Base-by-base conservation (phyloP, 2,329 filamentous ascomycete species). In the Claviceps digitariae region DNA sequence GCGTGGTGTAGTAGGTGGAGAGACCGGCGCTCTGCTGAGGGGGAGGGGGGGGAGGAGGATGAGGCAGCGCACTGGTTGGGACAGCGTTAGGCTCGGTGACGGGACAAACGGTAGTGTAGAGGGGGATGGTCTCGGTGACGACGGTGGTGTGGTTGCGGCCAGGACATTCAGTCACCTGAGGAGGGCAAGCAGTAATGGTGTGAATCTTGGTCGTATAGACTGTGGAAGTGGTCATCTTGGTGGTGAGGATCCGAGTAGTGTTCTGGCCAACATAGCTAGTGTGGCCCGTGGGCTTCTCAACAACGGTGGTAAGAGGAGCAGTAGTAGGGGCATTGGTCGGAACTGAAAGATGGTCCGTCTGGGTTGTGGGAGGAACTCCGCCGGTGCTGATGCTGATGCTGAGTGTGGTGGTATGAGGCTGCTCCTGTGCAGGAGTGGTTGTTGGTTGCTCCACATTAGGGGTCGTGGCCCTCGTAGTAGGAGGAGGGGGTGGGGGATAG, bases 81-180 rank as follows among this genome's bases (percentile, higher is more conserved):
- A 46, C 23, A 49, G 29, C 17, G 25, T 31, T 34, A 46, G 56
- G 50, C 51, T 52, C 52, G 20, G 62, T 65, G 50, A 73, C 65
- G 12, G 72, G 72, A 66, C 71, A 73, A 52, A 73, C 62, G 5
- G 71, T 74, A 45, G 70, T 73, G 40, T 66, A 70, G 48, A 66
- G 52, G 23, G 65, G 59, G 29, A 62, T 56, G n/a, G 66, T 66
- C 57, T 64, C 58, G 8, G 63, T 67, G 50, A 59, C 51, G 49
- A 49, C 51, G 1, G 62, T 61, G 52, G 62, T 62, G 40, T 60
- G 58, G 34, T 57, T 55, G 21, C 57, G 56, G 48, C 54, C 56
- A 34, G 65, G 66, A 59, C 66, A 68, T 53, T 62, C 53, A 15
- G 61, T 62, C 52, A 67, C 63, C 25, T 60, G 58, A 1, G 64